These are phyloP conservation scores for Cutaneotrichosporon sp. DNA, from an alignment of 1,284 basidiomycete genomes.

Conservation along the genomic window DNA sequence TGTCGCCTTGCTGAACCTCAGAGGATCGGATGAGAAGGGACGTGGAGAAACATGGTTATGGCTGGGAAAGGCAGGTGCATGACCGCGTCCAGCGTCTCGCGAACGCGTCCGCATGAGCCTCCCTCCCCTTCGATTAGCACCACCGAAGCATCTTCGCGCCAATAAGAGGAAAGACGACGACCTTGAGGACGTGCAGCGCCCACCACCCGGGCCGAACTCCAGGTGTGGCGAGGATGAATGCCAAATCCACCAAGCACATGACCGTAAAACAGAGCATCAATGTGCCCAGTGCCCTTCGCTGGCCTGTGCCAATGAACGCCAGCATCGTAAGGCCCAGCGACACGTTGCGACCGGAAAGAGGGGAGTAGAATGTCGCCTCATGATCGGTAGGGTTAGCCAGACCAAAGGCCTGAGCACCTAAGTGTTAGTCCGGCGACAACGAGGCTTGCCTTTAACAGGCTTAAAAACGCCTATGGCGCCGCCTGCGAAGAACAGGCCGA, in stretches of 20 bases:
- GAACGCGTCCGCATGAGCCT: not conserved
- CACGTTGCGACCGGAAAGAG: not conserved
- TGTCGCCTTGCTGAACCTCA: too few species aligned
- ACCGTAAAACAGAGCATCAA: not conserved
- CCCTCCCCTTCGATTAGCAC: not conserved
- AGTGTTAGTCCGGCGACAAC: not conserved
- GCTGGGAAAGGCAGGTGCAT: not conserved
- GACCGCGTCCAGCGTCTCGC: not conserved
- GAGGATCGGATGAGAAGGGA: too few species aligned
- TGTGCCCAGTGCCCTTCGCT: slow-evolving; percentile 3
- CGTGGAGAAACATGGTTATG: too few species aligned
- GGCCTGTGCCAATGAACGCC: not conserved
- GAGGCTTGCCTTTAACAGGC: not conserved
- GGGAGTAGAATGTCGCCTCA: not conserved
- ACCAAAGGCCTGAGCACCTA: not conserved
- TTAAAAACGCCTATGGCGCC: not conserved
- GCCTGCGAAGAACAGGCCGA: not conserved
- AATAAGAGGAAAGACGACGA: not conserved
- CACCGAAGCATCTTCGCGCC: not conserved
- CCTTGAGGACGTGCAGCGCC: not conserved
- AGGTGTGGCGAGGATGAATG: not conserved
- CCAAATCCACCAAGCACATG: not conserved
- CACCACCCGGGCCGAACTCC: not conserved
- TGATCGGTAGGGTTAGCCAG: not conserved
- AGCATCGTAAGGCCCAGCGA: not conserved